These are phyloP conservation scores for Lunularia cruciata DNA, from an alignment of 225 moss, liverwort and hornwort species.

Conservation along the genomic window DNA sequence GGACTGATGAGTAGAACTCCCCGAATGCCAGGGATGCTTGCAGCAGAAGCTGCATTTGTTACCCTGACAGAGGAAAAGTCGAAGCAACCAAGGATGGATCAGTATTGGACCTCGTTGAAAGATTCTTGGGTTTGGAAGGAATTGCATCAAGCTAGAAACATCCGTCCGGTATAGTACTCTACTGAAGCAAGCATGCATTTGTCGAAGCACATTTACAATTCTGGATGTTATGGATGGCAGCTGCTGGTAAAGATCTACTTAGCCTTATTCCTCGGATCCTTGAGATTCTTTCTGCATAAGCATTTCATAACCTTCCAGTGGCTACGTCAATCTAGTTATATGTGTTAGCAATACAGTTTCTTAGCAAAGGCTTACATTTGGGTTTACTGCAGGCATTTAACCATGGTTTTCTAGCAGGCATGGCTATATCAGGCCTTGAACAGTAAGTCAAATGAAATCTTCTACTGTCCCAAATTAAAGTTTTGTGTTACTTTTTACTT, in stretches of 20 bases:
- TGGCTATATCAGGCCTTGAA: constrained; percentile 66
- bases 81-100: constrained; percentile 62
- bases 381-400: constrained; percentile 58
- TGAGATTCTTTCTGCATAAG: background rate
- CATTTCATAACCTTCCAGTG: background rate
- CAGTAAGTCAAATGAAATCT: constrained; percentile 42
- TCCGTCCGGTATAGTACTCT: constrained; percentile 59
- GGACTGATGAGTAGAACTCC: too few relatives aligned
- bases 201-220: background rate
- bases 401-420: constrained; percentile 65
- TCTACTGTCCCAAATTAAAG: too few relatives aligned
- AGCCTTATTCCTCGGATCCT: background rate
- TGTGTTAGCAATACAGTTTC: background rate
- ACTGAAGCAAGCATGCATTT: background rate
- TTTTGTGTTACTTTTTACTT: too few relatives aligned
- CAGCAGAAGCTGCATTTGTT: constrained; percentile 82
- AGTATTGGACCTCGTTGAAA: constrained; percentile 70
- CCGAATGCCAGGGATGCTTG: constrained; percentile 60
- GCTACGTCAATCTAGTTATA: background rate
- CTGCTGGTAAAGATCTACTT: background rate
- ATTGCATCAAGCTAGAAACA: constrained; percentile 62
- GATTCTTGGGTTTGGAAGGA: constrained; percentile 87
- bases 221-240: background rate
- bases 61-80: constrained; percentile 42
- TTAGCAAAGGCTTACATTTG: background rate